These are phyloP conservation scores for Metarhizium anisopliae DNA, from an alignment of 2,329 filamentous ascomycete genomes.

Conservation along the genomic window DNA sequence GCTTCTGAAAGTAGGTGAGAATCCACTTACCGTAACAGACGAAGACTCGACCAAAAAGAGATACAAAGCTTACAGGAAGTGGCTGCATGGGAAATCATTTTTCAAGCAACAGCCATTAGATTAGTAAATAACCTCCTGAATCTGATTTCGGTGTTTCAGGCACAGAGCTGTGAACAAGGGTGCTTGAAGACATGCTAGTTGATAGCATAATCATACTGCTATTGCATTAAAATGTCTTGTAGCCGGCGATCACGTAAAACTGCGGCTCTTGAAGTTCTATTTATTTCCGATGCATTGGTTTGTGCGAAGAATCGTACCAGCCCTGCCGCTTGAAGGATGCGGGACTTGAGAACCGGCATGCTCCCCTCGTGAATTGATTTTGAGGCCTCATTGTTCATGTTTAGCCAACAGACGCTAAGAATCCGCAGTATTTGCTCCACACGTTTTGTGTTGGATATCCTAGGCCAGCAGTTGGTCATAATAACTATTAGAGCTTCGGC, in stretches of 20 bases:
- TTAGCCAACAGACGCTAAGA: conserved; percentile 54
- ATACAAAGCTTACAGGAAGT: conserved; percentile 94
- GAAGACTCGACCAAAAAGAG: conserved; percentile 87
- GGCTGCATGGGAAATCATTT: conserved; percentile 87
- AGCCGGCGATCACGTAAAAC: not conserved
- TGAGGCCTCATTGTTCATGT: conserved; percentile 28
- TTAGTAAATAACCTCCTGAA: conserved; percentile 19
- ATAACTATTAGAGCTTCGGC: conserved; percentile 45
- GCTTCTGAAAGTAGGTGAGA: conserved; percentile 66
- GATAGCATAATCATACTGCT: not conserved
- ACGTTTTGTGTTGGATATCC: conserved; percentile 46
- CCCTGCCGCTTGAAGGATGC: not conserved
- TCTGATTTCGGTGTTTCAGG: not conserved
- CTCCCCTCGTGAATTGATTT: not conserved
- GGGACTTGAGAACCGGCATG: not conserved
- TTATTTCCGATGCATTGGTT: not conserved
- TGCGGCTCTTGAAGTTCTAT: not conserved
- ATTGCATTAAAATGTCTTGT: not conserved
- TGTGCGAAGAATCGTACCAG: not conserved
- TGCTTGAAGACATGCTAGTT: not conserved
- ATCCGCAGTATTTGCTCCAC: conserved; percentile 55
- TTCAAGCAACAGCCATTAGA: conserved; percentile 80
- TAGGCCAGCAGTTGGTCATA: conserved; percentile 59
- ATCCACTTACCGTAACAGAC: conserved; percentile 78
- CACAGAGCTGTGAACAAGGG: not conserved